Conservation (phyloP, 495 filamentous ascomycete genomes). For the Acidiella bohemica region DNA sequence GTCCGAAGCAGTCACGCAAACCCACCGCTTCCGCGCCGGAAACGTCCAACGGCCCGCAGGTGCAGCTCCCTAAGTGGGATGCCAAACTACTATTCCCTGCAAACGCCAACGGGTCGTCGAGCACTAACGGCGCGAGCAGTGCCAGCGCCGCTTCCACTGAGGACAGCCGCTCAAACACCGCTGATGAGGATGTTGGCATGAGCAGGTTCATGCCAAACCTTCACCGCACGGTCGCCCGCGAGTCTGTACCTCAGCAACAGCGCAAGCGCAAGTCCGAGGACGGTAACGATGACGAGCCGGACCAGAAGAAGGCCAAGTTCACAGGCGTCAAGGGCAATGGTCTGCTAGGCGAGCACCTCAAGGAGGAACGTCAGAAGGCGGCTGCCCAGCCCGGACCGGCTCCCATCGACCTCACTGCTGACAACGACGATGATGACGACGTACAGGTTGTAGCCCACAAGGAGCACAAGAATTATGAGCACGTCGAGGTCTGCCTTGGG, state of each 20-base stretch:
- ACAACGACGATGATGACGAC: constrained; percentile 10
- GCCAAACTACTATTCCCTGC: constrained; percentile 20
- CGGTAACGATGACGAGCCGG: constrained; percentile 26
- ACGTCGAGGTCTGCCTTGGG: constrained; percentile 74
- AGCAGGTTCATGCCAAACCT: constrained; percentile 48
- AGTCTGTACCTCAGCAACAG: constrained; percentile 49
- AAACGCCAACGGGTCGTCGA: neutral
- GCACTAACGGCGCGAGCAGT: neutral
- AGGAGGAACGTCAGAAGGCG: constrained; percentile 37
- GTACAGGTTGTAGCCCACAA: constrained; percentile 32
- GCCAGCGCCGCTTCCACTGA: neutral
- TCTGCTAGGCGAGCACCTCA: constrained; percentile 50
- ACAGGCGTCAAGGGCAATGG: constrained; percentile 37
- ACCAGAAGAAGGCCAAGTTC: constrained; percentile 30
- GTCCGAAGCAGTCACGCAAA: constrained; percentile 15
- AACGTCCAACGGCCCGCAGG: neutral
- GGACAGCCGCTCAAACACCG: neutral
- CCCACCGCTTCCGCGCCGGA: neutral
- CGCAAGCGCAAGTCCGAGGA: constrained; percentile 38
- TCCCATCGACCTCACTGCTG: constrained; percentile 48
- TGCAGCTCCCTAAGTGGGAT: constrained; percentile 11
- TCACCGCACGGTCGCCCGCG: constrained; percentile 56
- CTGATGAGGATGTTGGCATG: constrained; percentile 23
- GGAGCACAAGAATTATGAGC: constrained; percentile 37
- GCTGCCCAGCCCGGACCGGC: constrained; percentile 26